These are phyloP conservation scores for Gorgonomyces haynaldii DNA, from an alignment of 192 early-diverging fungal species.

Conservation along the genomic window DNA sequence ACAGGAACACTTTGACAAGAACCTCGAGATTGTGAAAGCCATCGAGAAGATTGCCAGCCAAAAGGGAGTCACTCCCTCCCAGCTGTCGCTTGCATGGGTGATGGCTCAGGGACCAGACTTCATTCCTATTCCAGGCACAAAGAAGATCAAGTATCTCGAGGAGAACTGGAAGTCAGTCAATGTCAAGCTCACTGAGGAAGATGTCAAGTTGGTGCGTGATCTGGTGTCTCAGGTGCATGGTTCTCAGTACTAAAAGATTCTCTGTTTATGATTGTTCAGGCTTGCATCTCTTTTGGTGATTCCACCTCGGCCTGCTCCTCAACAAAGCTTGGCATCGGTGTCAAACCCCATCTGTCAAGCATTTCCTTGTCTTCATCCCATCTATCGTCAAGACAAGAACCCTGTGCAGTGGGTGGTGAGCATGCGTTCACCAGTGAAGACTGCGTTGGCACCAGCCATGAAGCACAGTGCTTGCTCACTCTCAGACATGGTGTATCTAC, in stretches of 20 bases:
- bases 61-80: constrained; percentile 34
- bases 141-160: constrained; percentile 19
- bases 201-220: too few relatives aligned
- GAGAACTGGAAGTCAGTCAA: constrained; percentile 22
- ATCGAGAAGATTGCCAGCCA: constrained; percentile 22
- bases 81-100: constrained; percentile 58
- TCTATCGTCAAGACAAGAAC: not conserved
- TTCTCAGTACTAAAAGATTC: too few relatives aligned
- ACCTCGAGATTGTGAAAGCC: constrained; percentile 28
- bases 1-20: constrained; percentile 46
- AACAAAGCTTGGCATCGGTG: not conserved
- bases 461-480: constrained; percentile 57
- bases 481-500: not conserved
- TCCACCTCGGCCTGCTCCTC: too few relatives aligned
- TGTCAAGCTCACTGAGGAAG: constrained; percentile 27
- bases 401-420: constrained; percentile 48
- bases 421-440: constrained; percentile 75
- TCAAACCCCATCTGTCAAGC: not conserved
- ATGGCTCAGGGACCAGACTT: constrained; percentile 31
- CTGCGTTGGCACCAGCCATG: constrained; percentile 72
- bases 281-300: too few relatives aligned
- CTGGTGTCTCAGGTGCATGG: too few relatives aligned
- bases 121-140: constrained; percentile 37
- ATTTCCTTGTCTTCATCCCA: constrained; percentile 2
- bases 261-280: too few relatives aligned